Percentiles rank a stretch among this genome's conserved stretches.
phyloP scores from a whole-genome alignment of 2,329 filamentous ascomycete species.

The Claviceps humidiphila region DNA sequence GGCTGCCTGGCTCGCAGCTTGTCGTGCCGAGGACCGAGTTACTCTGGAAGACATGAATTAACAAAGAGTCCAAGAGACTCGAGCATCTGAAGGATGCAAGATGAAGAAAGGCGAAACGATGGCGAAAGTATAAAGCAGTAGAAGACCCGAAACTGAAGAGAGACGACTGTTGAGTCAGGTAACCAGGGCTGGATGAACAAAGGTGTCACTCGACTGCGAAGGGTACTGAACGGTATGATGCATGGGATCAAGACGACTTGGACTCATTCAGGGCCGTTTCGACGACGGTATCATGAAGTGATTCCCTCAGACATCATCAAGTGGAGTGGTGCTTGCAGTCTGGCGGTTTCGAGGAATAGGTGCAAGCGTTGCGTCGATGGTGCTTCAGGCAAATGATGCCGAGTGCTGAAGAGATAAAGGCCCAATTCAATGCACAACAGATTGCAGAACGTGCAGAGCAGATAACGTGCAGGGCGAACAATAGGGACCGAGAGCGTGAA shows the following conservation, averaged over 20 bases:
- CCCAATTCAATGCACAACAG: not conserved
- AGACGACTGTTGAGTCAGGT: not conserved
- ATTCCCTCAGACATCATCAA: not conserved
- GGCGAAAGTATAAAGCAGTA: not conserved
- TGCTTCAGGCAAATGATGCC: not conserved
- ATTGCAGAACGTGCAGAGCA: not conserved
- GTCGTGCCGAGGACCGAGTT: constrained; percentile 87
- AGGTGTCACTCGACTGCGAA: not conserved
- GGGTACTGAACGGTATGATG: constrained; percentile 5
- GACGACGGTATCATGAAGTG: too few species aligned
- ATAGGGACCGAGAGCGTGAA: not conserved
- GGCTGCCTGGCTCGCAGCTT: constrained; percentile 55
- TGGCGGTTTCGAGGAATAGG: not conserved
- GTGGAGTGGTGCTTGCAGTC: constrained; percentile 1
- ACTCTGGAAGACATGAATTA: constrained; percentile 92
- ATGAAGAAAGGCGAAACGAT: constrained; percentile 16
- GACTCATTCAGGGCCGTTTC: not conserved
- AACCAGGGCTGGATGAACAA: not conserved
- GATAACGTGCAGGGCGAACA: not conserved
- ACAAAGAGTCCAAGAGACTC: not conserved
- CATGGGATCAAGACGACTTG: constrained; percentile 1
- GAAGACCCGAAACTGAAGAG: not conserved
- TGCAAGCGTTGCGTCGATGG: not conserved
- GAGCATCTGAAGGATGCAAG: constrained; percentile 13
- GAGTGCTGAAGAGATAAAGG: not conserved